Conservation (phyloP, 2,329 filamentous ascomycete species). For the Phialophora chinensis region DNA sequence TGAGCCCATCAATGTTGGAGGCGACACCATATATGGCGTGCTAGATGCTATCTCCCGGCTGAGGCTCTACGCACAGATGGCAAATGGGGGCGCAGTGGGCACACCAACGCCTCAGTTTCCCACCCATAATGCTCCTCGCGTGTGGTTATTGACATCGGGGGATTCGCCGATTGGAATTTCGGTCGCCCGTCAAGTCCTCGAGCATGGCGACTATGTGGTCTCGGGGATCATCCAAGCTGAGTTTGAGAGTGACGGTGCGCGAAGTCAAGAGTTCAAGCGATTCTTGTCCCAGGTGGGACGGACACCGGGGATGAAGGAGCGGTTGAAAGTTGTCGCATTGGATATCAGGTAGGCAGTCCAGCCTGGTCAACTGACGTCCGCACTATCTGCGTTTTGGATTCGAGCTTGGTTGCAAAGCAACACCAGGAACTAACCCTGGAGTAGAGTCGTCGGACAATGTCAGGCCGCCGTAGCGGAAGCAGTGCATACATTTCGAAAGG, state of each 20-base stretch:
- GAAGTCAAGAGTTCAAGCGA: slow-evolving; percentile 78
- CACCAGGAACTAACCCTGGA: slow-evolving; percentile 22
- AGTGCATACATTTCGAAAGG: slow-evolving; percentile 78
- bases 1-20: background rate
- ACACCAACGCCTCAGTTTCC: slow-evolving; percentile 50
- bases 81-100: slow-evolving; percentile 35
- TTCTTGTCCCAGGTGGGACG: slow-evolving; percentile 68
- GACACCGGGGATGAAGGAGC: slow-evolving; percentile 78
- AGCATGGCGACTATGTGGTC: slow-evolving; percentile 90
- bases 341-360: slow-evolving; percentile 57
- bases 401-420: background rate
- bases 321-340: slow-evolving; percentile 68
- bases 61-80: slow-evolving; percentile 28
- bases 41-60: slow-evolving; percentile 20
- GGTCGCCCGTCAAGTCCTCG: slow-evolving; percentile 78
- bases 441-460: slow-evolving; percentile 70
- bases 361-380: background rate
- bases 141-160: slow-evolving; percentile 90
- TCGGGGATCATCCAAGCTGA: slow-evolving; percentile 80
- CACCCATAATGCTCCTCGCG: slow-evolving; percentile 71
- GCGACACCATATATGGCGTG: slow-evolving; percentile 9
- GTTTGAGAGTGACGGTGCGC: slow-evolving; percentile 73
- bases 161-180: slow-evolving; percentile 84
- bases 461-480: slow-evolving; percentile 87
- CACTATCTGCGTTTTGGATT: background rate